phyloP scores from a whole-genome alignment of 2,329 filamentous ascomycete genomes.

The Colletotrichum gloeosporioides region DNA sequence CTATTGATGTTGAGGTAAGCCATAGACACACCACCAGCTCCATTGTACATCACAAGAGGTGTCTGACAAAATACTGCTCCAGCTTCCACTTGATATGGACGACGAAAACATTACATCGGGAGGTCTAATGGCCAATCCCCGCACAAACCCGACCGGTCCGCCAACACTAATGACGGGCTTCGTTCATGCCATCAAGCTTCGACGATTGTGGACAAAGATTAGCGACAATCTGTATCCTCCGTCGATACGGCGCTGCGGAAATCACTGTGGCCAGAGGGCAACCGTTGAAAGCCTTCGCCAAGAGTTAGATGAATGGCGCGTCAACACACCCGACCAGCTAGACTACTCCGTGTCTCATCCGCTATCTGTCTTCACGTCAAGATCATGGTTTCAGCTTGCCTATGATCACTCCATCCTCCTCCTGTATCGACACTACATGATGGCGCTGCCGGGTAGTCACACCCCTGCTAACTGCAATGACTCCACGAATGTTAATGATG shows the following conservation, averaged over 20 bases:
- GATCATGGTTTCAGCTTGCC: conserved; percentile 41
- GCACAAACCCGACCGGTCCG: conserved; percentile 11
- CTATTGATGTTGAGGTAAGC: conserved; percentile 32
- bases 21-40: background rate
- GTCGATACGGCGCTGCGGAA: background rate
- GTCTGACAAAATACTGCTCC: background rate
- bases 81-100: conserved; percentile 34
- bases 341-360: conserved; percentile 14
- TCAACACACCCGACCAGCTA: conserved; percentile 27
- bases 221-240: conserved; percentile 27
- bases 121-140: conserved; percentile 25
- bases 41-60: rapidly evolving
- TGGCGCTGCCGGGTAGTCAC: background rate
- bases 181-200: conserved; percentile 33
- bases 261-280: background rate
- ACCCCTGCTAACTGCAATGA: background rate
- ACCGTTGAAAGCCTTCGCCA: background rate
- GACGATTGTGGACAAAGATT: conserved; percentile 33
- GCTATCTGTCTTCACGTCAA: conserved; percentile 38
- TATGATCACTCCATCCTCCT: conserved; percentile 44
- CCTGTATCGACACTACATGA: conserved; percentile 37
- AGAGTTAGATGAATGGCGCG: conserved; percentile 27
- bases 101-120: conserved; percentile 29
- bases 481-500: background rate
- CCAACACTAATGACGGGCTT: conserved; percentile 33